These are phyloP conservation scores for Scedosporium aurantiacum DNA, from an alignment of 2,329 filamentous ascomycete species.

Conservation along the genomic window DNA sequence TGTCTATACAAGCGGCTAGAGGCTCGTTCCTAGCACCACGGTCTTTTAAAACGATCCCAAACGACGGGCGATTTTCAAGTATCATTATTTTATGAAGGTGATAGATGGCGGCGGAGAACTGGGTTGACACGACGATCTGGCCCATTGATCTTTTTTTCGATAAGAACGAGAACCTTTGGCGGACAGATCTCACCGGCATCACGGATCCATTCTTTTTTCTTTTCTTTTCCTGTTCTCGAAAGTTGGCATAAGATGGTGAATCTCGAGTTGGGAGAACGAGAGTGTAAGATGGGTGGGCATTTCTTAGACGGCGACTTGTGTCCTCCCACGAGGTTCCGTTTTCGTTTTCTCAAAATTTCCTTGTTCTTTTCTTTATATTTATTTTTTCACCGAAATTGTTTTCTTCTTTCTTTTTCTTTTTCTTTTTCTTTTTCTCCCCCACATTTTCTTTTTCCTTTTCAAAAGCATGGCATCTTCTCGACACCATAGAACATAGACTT, in stretches of 20 bases:
- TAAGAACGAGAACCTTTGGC: conserved; percentile 4
- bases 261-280: neutral
- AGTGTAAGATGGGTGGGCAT: neutral
- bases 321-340: neutral
- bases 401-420: neutral
- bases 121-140: neutral
- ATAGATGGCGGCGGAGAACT: neutral
- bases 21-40: too few species aligned
- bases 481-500: neutral
- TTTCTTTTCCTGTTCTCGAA: neutral
- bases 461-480: neutral
- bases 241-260: conserved; percentile 5
- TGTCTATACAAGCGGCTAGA: too few species aligned
- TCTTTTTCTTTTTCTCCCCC: neutral
- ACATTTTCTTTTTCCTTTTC: neutral
- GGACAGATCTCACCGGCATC: neutral
- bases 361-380: neutral
- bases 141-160: conserved; percentile 3
- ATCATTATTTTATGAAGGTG: too few species aligned
- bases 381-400: neutral
- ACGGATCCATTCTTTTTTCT: neutral
- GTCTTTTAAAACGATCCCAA: neutral
- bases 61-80: neutral
- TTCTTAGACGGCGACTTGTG: neutral
- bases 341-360: neutral